Evolutionary conservation across 2,329 filamentous ascomycete genomes (phyloP), one percentile per base, ranked within the genome.

Genomic region (Colletotrichum tropicicola): DNA sequence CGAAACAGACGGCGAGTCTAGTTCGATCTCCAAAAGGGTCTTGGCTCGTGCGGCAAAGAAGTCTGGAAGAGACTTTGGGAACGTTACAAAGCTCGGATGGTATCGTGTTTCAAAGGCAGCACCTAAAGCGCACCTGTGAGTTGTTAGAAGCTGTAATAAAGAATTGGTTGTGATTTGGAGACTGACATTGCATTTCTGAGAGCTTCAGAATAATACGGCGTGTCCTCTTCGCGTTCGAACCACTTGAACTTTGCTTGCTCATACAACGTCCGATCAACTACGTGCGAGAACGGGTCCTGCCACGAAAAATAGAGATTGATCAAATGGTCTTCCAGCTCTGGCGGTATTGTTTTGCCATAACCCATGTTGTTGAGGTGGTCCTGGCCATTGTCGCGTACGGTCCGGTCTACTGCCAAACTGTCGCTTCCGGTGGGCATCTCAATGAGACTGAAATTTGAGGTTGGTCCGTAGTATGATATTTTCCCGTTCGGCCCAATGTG

Each of bases 51-150:
- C 69, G 3, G 71, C 70, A 49, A 73, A 73, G 43, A 73, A 73
- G 12, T 73, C 70, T 6, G 71, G 59, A 72, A 39, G 73, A 70
- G 66, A 80, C 74, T 39, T 79, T 75, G 62, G 80, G 71, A 69
- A 62, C 2, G 59, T 62, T 12, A 58, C 45, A 3, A 81, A 79
- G 3, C 75, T 78, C 2, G 79, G 78, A 49, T 81, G 79, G 53
- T 80, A 79, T 10, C 77, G 73, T 17, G 77, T 71, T 57, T 81
- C 79, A n/a, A 81, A 81, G 1, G 79, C 77, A 35, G 78, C 78
- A 19, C 79, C 79, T 6, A 81, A 71, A 7, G 78, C 74, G 25
- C 79, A 80, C 74, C 78, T 80, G 10, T 5, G 15, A 15, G 0
- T 4, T n/a, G 35, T 53, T 17, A 55, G 37, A 23, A 30, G 0